Conservation (phyloP, 306 rosid species). For the Biancaea sappan region DNA sequence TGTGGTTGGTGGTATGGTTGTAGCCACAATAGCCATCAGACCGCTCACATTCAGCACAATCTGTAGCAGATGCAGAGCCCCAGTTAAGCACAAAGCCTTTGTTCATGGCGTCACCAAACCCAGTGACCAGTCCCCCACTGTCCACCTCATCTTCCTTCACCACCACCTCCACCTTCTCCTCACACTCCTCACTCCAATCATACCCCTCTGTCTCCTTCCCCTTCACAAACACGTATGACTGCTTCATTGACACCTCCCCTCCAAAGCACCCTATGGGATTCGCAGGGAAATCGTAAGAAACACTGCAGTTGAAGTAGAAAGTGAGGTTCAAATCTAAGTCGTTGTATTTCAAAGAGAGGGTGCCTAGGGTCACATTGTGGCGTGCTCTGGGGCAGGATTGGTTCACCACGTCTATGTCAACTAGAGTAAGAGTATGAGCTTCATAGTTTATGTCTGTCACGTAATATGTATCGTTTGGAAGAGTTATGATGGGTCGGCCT, state of each 20-base stretch:
- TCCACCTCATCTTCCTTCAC: conserved; percentile 28
- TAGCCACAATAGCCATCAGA: conserved; percentile 38
- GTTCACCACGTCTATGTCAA: conserved; percentile 39
- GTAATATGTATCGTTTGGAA: conserved; percentile 27
- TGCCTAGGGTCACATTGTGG: conserved; percentile 34
- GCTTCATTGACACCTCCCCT: not conserved
- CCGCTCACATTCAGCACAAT: conserved; percentile 38
- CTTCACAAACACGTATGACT: conserved; percentile 35
- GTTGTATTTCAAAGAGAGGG: conserved; percentile 26
- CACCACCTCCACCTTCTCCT: conserved; percentile 40
- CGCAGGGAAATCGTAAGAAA: not conserved
- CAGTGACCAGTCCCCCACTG: conserved; percentile 13
- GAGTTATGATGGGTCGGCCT: not conserved
- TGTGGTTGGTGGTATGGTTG: not conserved
- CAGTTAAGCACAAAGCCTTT: conserved; percentile 51
- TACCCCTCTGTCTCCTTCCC: not conserved
- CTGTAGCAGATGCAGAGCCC: conserved; percentile 15
- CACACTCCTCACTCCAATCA: conserved; percentile 21
- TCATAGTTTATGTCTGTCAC: conserved; percentile 38
- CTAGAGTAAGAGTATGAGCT: conserved; percentile 27
- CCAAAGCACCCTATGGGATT: conserved; percentile 33
- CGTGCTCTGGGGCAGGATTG: conserved; percentile 39
- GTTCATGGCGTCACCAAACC: conserved; percentile 42
- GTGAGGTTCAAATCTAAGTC: conserved; percentile 32
- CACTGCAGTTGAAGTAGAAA: conserved; percentile 54